Evolutionary conservation across 179 eudicot genomes (phyloP), one percentile per base, ranked within the genome.

Genomic region (Spergularia azorica): DNA sequence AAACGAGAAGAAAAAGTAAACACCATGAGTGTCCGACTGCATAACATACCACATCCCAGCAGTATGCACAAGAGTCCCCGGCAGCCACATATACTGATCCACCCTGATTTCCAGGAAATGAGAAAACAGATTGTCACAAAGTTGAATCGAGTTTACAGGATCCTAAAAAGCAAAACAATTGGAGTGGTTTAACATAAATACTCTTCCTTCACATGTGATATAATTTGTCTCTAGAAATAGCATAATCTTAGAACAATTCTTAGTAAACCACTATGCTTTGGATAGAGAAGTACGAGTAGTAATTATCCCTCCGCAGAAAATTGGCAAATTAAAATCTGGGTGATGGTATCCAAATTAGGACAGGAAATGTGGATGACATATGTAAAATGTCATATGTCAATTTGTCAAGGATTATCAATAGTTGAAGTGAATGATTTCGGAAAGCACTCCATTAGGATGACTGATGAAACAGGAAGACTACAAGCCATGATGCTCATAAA

Each of bases 41-140:
- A 57, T n/a, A 55, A 81, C 88, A 75, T 92, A 94, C 98, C 96
- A 95, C 82, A 84, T 95, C 98, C 98, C 98, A 95, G 79, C 96
- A 93, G 86, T 95, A 95, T 6, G 98, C 98, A 84, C 88, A 90
- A 64, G 97, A 93, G 82, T 95, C 93, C 66, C 98, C 98, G 80
- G 97, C 89, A 79, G 97, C 98, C 7, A 89, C 88, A 81, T 73
- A 92, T 54, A 95, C 77, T 32, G 95, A 92, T 59, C 91, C 89
- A 69, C 84, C 87, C 97, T 95, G 81, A 51, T 73, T 71, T 63
- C 10, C 51, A 72, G 59, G 67, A 72, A 78, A 48, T 70, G 46
- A 65, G 20, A 64, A 15, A 61, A 65, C 18, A 36, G 9, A 0
- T 15, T 88, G 18, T 66, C 32, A 58, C 16, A 56, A n/a, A 11